These are phyloP conservation scores for Fusarium veterinarium DNA, from an alignment of 2,329 filamentous ascomycete genomes.

Conservation along the genomic window DNA sequence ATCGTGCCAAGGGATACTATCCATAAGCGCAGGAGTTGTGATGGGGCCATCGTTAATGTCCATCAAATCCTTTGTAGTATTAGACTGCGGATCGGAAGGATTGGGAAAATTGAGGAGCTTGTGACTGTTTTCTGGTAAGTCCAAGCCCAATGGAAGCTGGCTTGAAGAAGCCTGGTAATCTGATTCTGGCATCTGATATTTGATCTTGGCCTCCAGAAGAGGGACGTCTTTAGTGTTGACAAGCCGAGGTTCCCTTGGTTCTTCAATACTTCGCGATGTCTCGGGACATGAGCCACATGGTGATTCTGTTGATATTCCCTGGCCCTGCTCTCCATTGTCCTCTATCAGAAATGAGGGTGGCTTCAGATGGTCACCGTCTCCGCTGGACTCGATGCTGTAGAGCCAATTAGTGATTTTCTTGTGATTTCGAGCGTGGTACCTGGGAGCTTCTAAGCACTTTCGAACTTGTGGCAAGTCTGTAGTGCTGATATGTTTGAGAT, in stretches of 20 bases:
- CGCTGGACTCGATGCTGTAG: neutral
- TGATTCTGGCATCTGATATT: neutral
- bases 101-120: neutral
- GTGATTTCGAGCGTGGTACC: neutral
- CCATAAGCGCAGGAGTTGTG: constrained; percentile 27
- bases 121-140: neutral
- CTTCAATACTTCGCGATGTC: neutral
- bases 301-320: neutral
- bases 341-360: neutral
- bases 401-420: constrained; percentile 15
- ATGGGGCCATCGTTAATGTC: constrained; percentile 25
- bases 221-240: neutral
- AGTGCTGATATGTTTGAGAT: neutral
- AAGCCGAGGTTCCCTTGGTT: neutral
- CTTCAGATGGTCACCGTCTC: neutral
- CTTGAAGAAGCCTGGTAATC: neutral
- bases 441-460: neutral
- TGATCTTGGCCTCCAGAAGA: neutral
- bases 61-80: constrained; percentile 20
- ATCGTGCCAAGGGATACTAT: neutral
- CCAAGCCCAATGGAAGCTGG: constrained; percentile 12
- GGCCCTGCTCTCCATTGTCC: neutral
- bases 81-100: constrained; percentile 1
- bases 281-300: neutral
- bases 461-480: neutral